Evolutionary conservation across 2,329 filamentous ascomycete genomes (phyloP), one percentile per base, ranked within the genome.

Genomic region (Cercospora zeina): DNA sequence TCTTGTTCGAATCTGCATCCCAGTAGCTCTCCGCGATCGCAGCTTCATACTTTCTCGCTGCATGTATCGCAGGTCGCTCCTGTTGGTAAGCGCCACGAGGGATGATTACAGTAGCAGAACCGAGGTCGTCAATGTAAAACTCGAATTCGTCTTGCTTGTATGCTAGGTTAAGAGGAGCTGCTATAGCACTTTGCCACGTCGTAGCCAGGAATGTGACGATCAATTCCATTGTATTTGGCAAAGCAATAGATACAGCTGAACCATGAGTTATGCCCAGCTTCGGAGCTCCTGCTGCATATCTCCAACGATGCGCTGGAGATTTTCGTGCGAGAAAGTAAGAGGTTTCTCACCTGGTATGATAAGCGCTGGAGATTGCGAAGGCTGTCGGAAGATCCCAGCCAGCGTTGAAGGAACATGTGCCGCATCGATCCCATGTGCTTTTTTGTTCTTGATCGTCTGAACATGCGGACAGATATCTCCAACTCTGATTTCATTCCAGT

Each of bases 111-210:
- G 95, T 80, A 33, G 87, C 87, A 6, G 90, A 93, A 74, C 87
- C 89, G 68, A 95, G 82, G 73, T 96, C 91, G 65, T 91, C 88
- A 71, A 96, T 93, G 77, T 95, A 96, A 77, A 95, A 95, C 75
- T 95, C 90, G 73, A 93, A 93, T 76, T 96, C 91, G 59, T 87
- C 87, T 77, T 95, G 90, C 79, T 93, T 95, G 80, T 95, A 95
- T 50, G 87, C 88, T 39, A 90, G 87, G 76, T 96, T 95, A 67
- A 96, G 80, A n/a, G 91, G 91, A 3, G 91, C 91, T 6, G 90
- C 90, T 68, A 95, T 88, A 33, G 82, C 89, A 69, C 91, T 85
- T 78, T 95, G 91, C 85, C 88, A 91, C 9, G 90, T 86, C 13
- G 87, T 83, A 16, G 90, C 91, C 47, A 95, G 83, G 77, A 96